Conservation (phyloP, 2,329 filamentous ascomycete species). For the Emergomyces africanus region DNA sequence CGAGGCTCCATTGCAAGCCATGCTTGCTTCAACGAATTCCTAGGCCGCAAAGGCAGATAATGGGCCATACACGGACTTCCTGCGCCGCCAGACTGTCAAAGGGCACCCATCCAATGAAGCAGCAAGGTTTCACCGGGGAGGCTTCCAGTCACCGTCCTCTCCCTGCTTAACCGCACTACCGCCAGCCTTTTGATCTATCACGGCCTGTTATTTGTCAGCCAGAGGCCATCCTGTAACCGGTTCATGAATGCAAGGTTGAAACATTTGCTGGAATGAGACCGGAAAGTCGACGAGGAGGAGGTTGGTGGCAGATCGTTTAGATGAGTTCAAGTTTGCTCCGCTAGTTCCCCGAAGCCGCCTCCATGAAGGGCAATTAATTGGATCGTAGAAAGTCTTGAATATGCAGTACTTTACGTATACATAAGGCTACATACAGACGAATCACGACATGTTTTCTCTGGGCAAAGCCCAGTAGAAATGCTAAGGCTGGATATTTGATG, state of each 20-base stretch:
- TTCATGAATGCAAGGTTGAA: background rate
- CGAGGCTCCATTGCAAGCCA: conserved; percentile 28
- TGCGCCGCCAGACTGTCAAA: conserved; percentile 5
- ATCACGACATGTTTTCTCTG: no score
- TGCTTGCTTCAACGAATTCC: conserved; percentile 21
- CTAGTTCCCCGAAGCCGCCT: background rate
- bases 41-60: conserved; percentile 24
- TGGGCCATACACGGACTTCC: conserved; percentile 20
- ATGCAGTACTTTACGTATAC: background rate
- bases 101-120: conserved; percentile 10
- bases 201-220: conserved; percentile 9
- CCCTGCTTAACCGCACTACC: conserved; percentile 17
- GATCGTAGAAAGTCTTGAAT: background rate
- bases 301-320: background rate
- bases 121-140: conserved; percentile 19
- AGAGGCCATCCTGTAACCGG: background rate
- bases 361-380: background rate
- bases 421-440: no score
- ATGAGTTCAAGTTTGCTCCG: background rate
- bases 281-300: background rate
- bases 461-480: no score
- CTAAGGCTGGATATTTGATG: no score
- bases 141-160: conserved; percentile 19
- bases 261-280: background rate
- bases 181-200: conserved; percentile 14